These are phyloP conservation scores for Saturnispora diversa DNA, from an alignment of 805 yeast species.

Conservation along the genomic window DNA sequence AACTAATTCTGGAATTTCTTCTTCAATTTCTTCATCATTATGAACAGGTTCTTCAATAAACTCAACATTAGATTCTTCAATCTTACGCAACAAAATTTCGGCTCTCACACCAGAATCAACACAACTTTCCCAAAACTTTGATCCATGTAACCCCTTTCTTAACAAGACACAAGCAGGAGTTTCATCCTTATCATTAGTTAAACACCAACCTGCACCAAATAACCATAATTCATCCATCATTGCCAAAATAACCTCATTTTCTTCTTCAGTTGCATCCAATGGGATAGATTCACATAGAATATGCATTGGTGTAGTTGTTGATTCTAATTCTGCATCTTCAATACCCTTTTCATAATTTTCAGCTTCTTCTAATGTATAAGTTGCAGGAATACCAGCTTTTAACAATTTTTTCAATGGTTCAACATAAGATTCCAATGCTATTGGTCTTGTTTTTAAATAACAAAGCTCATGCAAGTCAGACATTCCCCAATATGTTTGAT, in stretches of 20 bases:
- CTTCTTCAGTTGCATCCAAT: constrained; percentile 32
- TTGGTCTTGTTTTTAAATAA: constrained; percentile 43
- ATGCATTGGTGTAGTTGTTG: constrained; percentile 78
- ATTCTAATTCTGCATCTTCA: constrained; percentile 29
- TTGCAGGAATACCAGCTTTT: constrained; percentile 67
- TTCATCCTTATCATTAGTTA: constrained; percentile 58
- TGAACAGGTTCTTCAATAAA: constrained; percentile 36
- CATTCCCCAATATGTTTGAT: no score
- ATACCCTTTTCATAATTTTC: constrained; percentile 42
- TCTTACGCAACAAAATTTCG: constrained; percentile 67
- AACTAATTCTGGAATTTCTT: constrained; percentile 17
- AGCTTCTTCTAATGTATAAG: constrained; percentile 75
- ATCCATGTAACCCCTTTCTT: constrained; percentile 37
- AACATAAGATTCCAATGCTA: constrained; percentile 36
- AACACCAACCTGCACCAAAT: constrained; percentile 90
- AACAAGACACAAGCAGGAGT: constrained; percentile 81
- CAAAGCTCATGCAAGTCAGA: constrained; percentile 67
- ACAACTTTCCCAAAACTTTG: constrained; percentile 38
- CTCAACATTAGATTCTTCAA: constrained; percentile 56
- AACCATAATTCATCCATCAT: constrained; percentile 65
- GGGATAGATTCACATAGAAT: constrained; percentile 49
- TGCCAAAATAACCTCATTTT: constrained; percentile 36
- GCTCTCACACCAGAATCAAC: constrained; percentile 90
- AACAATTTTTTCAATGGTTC: constrained; percentile 39
- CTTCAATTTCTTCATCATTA: constrained; percentile 15